A percentile compares a stretch with the other conserved stretches of the same genome.
These are phyloP conservation scores for Oryza australiensis DNA, from an alignment of 176 grass and related monocot species.

Conservation along the genomic window DNA sequence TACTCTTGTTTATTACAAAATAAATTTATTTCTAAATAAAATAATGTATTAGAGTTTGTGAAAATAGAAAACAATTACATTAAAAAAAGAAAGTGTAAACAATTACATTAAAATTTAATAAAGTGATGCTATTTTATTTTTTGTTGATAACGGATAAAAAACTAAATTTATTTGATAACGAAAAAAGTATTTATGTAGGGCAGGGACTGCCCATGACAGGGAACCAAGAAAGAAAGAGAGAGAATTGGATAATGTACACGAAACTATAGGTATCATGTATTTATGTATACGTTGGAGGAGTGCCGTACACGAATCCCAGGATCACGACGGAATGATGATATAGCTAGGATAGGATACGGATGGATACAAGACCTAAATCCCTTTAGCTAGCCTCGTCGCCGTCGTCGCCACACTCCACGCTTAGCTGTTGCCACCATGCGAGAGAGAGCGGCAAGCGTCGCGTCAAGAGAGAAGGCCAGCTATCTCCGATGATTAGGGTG, in stretches of 20 bases:
- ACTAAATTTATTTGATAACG: too few species aligned
- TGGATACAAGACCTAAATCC: background rate
- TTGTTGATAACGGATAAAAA: too few species aligned
- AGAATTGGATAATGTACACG: background rate
- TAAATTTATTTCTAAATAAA: too few species aligned
- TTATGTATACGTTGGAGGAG: background rate
- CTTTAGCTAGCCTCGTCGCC: background rate
- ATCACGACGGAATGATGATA: background rate
- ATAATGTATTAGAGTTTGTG: too few species aligned
- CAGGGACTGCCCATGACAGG: background rate
- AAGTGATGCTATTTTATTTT: too few species aligned
- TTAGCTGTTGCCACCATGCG: background rate
- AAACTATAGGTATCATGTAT: background rate
- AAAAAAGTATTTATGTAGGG: background rate
- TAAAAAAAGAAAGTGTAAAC: too few species aligned
- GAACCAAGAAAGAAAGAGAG: background rate
- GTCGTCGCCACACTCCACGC: background rate
- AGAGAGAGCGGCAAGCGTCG: background rate
- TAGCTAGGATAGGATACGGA: background rate
- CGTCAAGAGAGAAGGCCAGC: background rate
- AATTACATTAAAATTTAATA: too few species aligned
- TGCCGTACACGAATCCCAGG: conserved; percentile 20
- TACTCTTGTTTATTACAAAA: too few species aligned
- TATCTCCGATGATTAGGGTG: background rate
- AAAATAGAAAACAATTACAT: too few species aligned